Conservation (phyloP, 2,329 filamentous ascomycete species). For the Aureobasidium zeae region DNA sequence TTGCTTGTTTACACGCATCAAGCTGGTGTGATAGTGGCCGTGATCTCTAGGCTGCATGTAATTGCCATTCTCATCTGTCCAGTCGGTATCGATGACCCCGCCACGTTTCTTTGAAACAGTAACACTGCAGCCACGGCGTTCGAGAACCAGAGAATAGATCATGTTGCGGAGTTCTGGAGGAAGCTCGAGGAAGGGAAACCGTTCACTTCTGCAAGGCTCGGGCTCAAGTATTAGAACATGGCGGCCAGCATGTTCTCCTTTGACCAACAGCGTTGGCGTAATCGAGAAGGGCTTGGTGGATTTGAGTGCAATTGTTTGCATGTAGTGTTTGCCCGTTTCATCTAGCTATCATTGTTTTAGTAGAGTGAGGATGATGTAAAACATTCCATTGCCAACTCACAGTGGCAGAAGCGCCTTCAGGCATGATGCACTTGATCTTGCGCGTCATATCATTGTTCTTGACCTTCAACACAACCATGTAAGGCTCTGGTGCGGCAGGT, state of each 20-base stretch:
- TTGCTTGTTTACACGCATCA: slow-evolving; percentile 7
- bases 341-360: background rate
- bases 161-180: slow-evolving; percentile 20
- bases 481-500: background rate
- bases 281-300: slow-evolving; percentile 9
- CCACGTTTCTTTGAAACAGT: background rate
- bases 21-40: background rate
- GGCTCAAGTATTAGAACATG: slow-evolving; percentile 19
- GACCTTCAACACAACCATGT: background rate
- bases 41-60: background rate
- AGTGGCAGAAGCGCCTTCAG: background rate
- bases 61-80: background rate
- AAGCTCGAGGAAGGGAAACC: slow-evolving; percentile 17
- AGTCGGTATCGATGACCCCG: background rate
- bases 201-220: slow-evolving; percentile 1
- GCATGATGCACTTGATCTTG: background rate
- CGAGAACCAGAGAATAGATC: slow-evolving; percentile 17
- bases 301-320: slow-evolving; percentile 1
- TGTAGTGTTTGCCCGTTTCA: background rate
- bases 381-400: too few species aligned
- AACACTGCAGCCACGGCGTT: background rate
- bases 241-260: slow-evolving; percentile 17
- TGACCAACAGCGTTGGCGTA: slow-evolving; percentile 11
- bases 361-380: background rate
- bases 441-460: slow-evolving; percentile 4